Evolutionary conservation across 2,329 filamentous ascomycete genomes (phyloP), one percentile per base, ranked within the genome.

Genomic region (Emericellopsis atlantica): DNA sequence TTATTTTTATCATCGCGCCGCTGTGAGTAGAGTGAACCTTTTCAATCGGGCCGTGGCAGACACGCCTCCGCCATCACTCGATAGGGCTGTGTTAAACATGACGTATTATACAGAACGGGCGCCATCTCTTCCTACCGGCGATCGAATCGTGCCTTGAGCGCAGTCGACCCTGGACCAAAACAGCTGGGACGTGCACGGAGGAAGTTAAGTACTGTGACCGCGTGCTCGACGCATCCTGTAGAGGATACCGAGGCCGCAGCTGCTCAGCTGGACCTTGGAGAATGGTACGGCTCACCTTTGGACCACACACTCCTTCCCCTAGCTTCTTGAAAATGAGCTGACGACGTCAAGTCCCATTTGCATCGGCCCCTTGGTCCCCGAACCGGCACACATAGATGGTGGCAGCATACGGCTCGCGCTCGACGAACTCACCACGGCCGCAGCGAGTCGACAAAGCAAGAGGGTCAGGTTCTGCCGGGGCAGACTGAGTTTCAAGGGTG

Each of bases 131-230:
- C 40, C 16, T 35, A 24, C 35, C 40, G 40, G 11, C 32, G 40
- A 29, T 9, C 26, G 16, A 12, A 10, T 15, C 15, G 15, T 15
- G 16, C 24, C 14, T 2, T 22, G 4, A 22, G 7, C 23, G 36
- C 32, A 5, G 18, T 22, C 15, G 41, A 43, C 11, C 36, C 32
- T 4, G 32, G 23, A 6, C 21, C 41, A 14, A 36, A 43, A 29
- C 8, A 39, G 16, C 36, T 55, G 11, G 40, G 46, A 15, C 39
- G 49, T 33, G 56, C 56, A 1, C 51, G 53, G 5, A 50, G 47
- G 31, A 58, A 58, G 38, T 48, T 58, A 15, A 54, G 45, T 37
- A 48, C 51, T 14, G 56, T 58, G 12, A 52, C 55, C 4, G 54
- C 55, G 12, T 49, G 47, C 31, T 48, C 48, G 18, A 49, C 22